Percentiles rank a stretch among this genome's conserved stretches.
These are phyloP conservation scores for Venturia aucupariae DNA, from an alignment of 2,329 filamentous ascomycete genomes.

Conservation along the genomic window DNA sequence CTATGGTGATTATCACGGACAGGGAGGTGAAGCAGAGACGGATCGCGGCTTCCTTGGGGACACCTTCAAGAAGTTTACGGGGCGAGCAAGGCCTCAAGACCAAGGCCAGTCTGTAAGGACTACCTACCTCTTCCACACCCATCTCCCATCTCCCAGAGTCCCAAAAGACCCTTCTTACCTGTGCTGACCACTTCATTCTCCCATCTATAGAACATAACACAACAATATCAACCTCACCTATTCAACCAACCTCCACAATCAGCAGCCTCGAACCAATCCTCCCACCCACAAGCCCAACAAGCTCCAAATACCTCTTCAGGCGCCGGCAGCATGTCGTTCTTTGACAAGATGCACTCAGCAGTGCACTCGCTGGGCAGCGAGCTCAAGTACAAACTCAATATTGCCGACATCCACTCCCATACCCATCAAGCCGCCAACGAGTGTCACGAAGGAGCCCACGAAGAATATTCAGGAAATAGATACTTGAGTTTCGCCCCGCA, in stretches of 20 bases:
- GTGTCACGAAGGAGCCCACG: constrained; percentile 28
- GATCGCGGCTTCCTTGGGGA: constrained; percentile 39
- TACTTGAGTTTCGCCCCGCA: constrained; percentile 62
- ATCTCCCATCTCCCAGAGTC: not conserved
- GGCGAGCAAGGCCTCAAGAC: not conserved
- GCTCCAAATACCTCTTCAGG: constrained; percentile 19
- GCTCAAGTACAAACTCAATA: constrained; percentile 38
- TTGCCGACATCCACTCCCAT: constrained; percentile 39
- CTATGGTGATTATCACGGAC: constrained; percentile 43
- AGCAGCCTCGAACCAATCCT: constrained; percentile 21
- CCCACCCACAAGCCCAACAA: constrained; percentile 19
- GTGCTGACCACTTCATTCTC: not conserved
- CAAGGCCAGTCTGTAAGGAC: constrained; percentile 5
- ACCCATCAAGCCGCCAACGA: constrained; percentile 31
- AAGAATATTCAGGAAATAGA: constrained; percentile 38
- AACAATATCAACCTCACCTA: constrained; percentile 16
- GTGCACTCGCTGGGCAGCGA: constrained; percentile 43
- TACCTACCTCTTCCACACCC: not conserved
- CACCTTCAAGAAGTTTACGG: not conserved
- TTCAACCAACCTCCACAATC: constrained; percentile 15
- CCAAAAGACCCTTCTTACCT: not conserved
- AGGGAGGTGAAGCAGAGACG: constrained; percentile 28
- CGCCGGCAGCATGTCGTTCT: constrained; percentile 32
- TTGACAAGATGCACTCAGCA: constrained; percentile 46
- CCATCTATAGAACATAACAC: constrained; percentile 14